Evolutionary conservation across 2,329 filamentous ascomycete species (phyloP).

Genomic region (Monilinia aucupariae): DNA sequence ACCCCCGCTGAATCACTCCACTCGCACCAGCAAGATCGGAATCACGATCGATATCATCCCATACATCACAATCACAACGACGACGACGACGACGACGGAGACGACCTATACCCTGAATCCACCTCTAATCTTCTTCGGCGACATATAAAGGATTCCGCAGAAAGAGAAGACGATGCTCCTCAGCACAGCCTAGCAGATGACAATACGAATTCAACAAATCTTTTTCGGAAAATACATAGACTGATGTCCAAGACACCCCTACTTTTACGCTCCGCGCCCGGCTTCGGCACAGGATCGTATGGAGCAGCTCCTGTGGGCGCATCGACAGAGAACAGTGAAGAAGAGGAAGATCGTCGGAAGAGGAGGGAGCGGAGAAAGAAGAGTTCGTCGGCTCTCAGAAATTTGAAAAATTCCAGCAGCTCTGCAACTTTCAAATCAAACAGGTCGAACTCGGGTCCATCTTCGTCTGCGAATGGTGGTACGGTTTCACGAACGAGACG

Average conservation of each 20-base stretch:
- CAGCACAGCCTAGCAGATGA: conserved; percentile 16
- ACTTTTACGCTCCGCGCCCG: conserved; percentile 54
- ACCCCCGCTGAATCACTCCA: neutral
- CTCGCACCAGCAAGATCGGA: neutral
- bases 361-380: conserved; percentile 25
- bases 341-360: conserved; percentile 31
- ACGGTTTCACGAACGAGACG: neutral
- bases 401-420: conserved; percentile 29
- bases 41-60: neutral
- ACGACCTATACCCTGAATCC: conserved; percentile 31
- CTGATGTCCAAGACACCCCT: conserved; percentile 48
- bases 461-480: conserved; percentile 15
- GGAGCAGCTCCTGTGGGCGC: conserved; percentile 49
- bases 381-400: conserved; percentile 28
- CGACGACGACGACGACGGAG: conserved; percentile 20
- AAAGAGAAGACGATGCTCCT: conserved; percentile 21
- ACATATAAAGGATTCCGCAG: conserved; percentile 21
- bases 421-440: conserved; percentile 18
- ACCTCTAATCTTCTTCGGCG: conserved; percentile 27
- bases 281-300: conserved; percentile 56
- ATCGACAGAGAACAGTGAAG: conserved; percentile 36
- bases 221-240: conserved; percentile 24
- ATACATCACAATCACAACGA: conserved; percentile 17
- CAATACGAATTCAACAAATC: conserved; percentile 19
- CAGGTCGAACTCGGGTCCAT: conserved; percentile 19